Percentiles rank a stretch among this genome's conserved stretches.
Evolutionary conservation across 768 basidiomycete genomes (phyloP).

Genomic region (Rubroboletus satanas): DNA sequence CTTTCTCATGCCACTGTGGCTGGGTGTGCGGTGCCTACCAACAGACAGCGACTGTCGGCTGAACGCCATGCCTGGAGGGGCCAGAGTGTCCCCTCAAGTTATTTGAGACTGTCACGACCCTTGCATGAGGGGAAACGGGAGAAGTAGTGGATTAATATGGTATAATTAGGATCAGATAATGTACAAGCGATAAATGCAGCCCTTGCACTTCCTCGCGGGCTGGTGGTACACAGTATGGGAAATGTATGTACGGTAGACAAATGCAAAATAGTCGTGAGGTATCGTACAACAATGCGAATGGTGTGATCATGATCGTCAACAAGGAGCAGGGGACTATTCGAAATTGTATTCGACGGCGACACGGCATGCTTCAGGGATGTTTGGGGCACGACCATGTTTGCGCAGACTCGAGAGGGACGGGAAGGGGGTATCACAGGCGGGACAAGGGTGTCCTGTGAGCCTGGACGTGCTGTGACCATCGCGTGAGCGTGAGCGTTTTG

Average conservation of each 20-base stretch:
- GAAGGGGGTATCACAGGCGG: conserved; percentile 72
- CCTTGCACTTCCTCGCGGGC: conserved; percentile 12
- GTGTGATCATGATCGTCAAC: conserved; percentile 16
- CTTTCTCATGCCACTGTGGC: conserved; percentile 11
- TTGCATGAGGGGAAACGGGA: background rate
- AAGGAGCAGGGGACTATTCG: conserved; percentile 36
- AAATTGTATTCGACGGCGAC: conserved; percentile 73
- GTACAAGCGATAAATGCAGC: conserved; percentile 25
- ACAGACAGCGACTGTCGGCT: background rate
- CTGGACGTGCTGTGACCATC: conserved; percentile 35
- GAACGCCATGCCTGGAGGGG: background rate
- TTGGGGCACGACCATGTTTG: conserved; percentile 53
- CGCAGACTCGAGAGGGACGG: conserved; percentile 54
- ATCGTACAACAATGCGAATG: conserved; percentile 30
- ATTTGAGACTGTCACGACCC: background rate
- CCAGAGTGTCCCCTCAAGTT: background rate
- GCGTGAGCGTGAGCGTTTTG: conserved; percentile 54
- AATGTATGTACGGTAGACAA: conserved; percentile 25
- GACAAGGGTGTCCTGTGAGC: conserved; percentile 58
- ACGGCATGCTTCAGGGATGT: conserved; percentile 64
- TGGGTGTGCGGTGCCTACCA: background rate
- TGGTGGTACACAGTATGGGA: conserved; percentile 18
- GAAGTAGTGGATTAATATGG: conserved; percentile 30
- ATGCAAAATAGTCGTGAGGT: conserved; percentile 27
- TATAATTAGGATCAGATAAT: conserved; percentile 34